phyloP scores from a whole-genome alignment of 129 eudicot species.

The Centrapalus pauciflorus region DNA sequence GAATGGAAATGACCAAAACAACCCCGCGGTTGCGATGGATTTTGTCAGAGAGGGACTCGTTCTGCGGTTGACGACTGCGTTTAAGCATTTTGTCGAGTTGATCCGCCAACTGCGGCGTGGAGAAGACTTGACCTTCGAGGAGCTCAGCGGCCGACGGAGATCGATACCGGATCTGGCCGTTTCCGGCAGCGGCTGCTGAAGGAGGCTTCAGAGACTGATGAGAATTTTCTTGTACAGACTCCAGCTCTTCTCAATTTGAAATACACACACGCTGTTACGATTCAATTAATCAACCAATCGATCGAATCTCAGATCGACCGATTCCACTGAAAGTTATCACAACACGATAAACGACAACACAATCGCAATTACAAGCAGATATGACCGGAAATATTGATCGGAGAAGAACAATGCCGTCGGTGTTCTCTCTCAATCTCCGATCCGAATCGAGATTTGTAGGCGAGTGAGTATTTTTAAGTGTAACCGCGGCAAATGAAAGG shows the following conservation, averaged over 20 bases:
- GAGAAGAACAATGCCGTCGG: slow-evolving; percentile 23
- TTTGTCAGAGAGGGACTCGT: slow-evolving; percentile 49
- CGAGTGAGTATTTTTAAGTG: slow-evolving; percentile 11
- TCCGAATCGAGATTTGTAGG: slow-evolving; percentile 8
- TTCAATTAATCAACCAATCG: slow-evolving; percentile 3
- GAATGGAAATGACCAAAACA: slow-evolving; percentile 52
- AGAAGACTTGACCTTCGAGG: slow-evolving; percentile 41
- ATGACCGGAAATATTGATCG: slow-evolving; percentile 13
- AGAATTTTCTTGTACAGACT: slow-evolving; percentile 51
- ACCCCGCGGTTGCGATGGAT: slow-evolving; percentile 47
- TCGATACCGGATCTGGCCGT: slow-evolving; percentile 89
- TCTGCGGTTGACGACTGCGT: slow-evolving; percentile 44
- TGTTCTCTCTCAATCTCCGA: background rate
- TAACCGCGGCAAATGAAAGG: slow-evolving; percentile 14
- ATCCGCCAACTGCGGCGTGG: slow-evolving; percentile 29
- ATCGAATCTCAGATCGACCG: slow-evolving; percentile 22
- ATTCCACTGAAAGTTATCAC: background rate
- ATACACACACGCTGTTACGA: background rate
- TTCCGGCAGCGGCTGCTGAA: slow-evolving; percentile 46
- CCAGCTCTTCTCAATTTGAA: slow-evolving; percentile 52
- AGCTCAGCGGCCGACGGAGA: slow-evolving; percentile 90
- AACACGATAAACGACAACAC: background rate
- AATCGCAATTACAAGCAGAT: background rate
- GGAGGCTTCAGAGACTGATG: slow-evolving; percentile 59
- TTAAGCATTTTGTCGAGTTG: slow-evolving; percentile 57